phyloP scores from a whole-genome alignment of 2,329 filamentous ascomycete species.

The Nemania bipapillata region DNA sequence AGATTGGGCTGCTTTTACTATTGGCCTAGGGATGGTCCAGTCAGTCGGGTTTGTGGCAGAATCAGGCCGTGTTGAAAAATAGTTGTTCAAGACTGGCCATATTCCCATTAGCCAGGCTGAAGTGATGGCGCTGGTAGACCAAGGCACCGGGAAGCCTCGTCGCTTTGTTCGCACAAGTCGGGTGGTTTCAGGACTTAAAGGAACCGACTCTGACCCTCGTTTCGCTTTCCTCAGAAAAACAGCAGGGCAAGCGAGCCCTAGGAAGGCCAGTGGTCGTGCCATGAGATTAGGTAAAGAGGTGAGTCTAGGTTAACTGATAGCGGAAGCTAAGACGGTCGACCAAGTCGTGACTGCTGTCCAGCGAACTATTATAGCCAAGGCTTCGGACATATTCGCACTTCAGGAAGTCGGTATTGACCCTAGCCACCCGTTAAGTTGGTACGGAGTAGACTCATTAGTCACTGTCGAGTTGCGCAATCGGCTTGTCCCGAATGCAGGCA shows the following conservation, averaged over 20 bases:
- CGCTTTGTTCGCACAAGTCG: slow-evolving; percentile 11
- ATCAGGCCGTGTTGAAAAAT: slow-evolving; percentile 13
- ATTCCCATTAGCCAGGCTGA: slow-evolving; percentile 17
- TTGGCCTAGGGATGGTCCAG: slow-evolving; percentile 19
- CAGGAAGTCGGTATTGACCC: slow-evolving; percentile 30
- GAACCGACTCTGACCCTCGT: slow-evolving; percentile 5
- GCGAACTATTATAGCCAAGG: slow-evolving; percentile 23
- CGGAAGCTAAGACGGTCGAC: slow-evolving; percentile 24
- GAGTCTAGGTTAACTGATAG: slow-evolving; percentile 5
- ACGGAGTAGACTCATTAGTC: slow-evolving; percentile 42
- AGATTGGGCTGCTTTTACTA: slow-evolving; percentile 16
- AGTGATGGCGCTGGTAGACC: slow-evolving; percentile 25
- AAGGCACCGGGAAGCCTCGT: slow-evolving; percentile 16
- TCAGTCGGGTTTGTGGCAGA: slow-evolving; percentile 26
- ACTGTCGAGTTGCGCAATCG: slow-evolving; percentile 42
- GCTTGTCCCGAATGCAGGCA: slow-evolving; percentile 31
- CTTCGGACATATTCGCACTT: slow-evolving; percentile 38
- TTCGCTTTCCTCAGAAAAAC: slow-evolving; percentile 20
- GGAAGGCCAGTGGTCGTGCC: neutral
- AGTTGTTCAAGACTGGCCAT: slow-evolving; percentile 18
- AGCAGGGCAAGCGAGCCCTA: neutral
- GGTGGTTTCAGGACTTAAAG: slow-evolving; percentile 10
- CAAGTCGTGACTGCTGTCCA: slow-evolving; percentile 21
- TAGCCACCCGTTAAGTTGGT: slow-evolving; percentile 15
- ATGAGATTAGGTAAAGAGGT: neutral